Evolutionary conservation across 2,329 filamentous ascomycete species (phyloP), one percentile per base, ranked within the genome.

Genomic region (Parafenestella ontariensis): DNA sequence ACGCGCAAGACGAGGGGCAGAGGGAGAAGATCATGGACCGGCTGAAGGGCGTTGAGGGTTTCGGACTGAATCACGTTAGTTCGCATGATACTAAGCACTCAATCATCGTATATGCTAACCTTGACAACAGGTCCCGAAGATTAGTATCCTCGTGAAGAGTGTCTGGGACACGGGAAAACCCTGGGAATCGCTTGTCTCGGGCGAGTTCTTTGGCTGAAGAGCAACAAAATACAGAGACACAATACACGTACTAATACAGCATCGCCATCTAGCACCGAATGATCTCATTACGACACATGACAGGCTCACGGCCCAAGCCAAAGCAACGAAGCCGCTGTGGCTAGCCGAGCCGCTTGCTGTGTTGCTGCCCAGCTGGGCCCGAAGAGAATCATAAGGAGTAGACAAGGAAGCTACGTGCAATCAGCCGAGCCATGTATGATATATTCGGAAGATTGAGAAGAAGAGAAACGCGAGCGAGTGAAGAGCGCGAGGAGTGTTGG

Each of bases 11-110:
- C 44, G 66, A 78, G 29, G 75, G 74, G 2, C 84, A 89, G 62
- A 80, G 87, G 45, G 76, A 77, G 21, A 81, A 85, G 65, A 85
- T 94, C 33, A 77, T 90, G 65, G 83, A 86, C 61, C 81, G 90
- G 43, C 81, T 95, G 68, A 80, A 81, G 69, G 82, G 82, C 17
- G 84, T 91, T 1, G 90, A 94, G 76, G 85, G 83, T 5, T 87
- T 88, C 59, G 91, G 90, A 4, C 87, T 94, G 85, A 89, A 85
- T 56, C 90, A 94, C 80, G 89, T 89, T 64, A 74, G 81, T 57
- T 5, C 46, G 17, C 29, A 43, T 49, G 8, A 11, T 8, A 21
- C 11, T 5, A 9, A 20, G 23, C 3, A 18, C 8, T 3, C 28
- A 28, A n/a, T n/a, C 15, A 23, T 10, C 9, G 9, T 5, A 33